These are phyloP conservation scores for Talaromyces albobiverticillius DNA, from an alignment of 2,329 filamentous ascomycete species.

Conservation along the genomic window DNA sequence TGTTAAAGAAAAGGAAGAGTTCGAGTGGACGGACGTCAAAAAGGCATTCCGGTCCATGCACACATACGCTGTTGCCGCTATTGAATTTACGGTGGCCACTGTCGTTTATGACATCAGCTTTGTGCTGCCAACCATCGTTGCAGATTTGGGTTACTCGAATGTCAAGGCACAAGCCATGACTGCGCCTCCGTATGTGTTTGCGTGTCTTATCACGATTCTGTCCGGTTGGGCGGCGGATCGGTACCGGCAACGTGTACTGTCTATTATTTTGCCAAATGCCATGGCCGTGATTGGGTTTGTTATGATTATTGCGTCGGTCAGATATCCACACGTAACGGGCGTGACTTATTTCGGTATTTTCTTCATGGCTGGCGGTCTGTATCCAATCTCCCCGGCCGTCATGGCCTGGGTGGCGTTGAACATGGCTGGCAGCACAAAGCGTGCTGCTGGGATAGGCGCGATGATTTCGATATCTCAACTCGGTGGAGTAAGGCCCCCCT, in stretches of 20 bases:
- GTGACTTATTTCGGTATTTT: constrained; percentile 13
- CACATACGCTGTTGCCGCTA: background rate
- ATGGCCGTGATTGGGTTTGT: background rate
- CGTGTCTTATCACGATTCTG: constrained; percentile 32
- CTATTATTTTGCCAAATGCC: background rate
- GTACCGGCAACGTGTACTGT: constrained; percentile 27
- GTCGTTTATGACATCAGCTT: background rate
- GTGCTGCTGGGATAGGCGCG: constrained; percentile 29
- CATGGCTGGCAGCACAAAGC: constrained; percentile 26
- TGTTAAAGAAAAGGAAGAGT: constrained; percentile 17
- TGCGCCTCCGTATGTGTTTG: constrained; percentile 40
- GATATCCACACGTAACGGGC: background rate
- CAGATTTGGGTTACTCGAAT: constrained; percentile 26
- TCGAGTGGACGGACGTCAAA: constrained; percentile 12
- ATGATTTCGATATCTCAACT: constrained; percentile 19
- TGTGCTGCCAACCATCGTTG: constrained; percentile 29
- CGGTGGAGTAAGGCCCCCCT: constrained; percentile 23
- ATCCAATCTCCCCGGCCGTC: constrained; percentile 29
- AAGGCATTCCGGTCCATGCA: constrained; percentile 8
- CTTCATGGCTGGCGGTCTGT: constrained; percentile 24
- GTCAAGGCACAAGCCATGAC: constrained; percentile 26
- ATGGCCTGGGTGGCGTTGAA: constrained; percentile 32
- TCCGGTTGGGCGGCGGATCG: constrained; percentile 36
- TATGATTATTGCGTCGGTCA: background rate
- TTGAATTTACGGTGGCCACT: background rate